A percentile compares a stretch with the other conserved stretches of the same genome.
Conservation (phyloP, 148 eudicot genomes). For the Chenopodium quinoa region DNA sequence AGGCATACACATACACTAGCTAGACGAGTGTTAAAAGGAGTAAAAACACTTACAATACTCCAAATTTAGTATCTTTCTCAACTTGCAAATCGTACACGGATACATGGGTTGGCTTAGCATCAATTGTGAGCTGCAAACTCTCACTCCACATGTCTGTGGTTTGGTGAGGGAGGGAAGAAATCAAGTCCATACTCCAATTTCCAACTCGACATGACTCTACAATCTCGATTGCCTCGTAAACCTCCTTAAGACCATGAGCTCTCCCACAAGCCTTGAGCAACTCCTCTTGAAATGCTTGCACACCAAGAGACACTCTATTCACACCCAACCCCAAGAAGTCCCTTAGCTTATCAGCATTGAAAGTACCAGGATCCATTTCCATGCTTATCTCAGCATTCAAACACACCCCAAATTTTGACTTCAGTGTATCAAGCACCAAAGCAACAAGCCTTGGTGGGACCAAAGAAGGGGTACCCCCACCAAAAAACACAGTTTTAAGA, state of each 20-base stretch:
- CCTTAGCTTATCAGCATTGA: slow-evolving; percentile 52
- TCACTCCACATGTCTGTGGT: slow-evolving; percentile 87
- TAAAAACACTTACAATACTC: slow-evolving; percentile 55
- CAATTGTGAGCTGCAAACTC: slow-evolving; percentile 61
- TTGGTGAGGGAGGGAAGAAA: slow-evolving; percentile 93
- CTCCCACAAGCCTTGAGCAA: slow-evolving; percentile 87
- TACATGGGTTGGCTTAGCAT: slow-evolving; percentile 70
- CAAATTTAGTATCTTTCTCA: slow-evolving; percentile 87
- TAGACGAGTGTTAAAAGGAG: background rate
- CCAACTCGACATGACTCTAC: slow-evolving; percentile 61
- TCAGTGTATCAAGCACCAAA: slow-evolving; percentile 51
- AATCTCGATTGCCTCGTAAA: slow-evolving; percentile 68
- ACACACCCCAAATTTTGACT: slow-evolving; percentile 54
- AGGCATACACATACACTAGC: background rate
- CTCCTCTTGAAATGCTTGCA: slow-evolving; percentile 90
- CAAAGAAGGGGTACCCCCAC: slow-evolving; percentile 95
- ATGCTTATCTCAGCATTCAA: slow-evolving; percentile 75
- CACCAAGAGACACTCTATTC: slow-evolving; percentile 92
- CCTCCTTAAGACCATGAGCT: slow-evolving; percentile 81
- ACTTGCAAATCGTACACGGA: slow-evolving; percentile 96
- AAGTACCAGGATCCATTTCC: slow-evolving; percentile 98
- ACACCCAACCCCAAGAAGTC: slow-evolving; percentile 67
- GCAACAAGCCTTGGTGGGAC: slow-evolving; percentile 77
- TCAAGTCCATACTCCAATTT: slow-evolving; percentile 96
- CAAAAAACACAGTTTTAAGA: slow-evolving; percentile 85